Conservation (phyloP, 2,329 filamentous ascomycete genomes). For the Xylaria sp. region DNA sequence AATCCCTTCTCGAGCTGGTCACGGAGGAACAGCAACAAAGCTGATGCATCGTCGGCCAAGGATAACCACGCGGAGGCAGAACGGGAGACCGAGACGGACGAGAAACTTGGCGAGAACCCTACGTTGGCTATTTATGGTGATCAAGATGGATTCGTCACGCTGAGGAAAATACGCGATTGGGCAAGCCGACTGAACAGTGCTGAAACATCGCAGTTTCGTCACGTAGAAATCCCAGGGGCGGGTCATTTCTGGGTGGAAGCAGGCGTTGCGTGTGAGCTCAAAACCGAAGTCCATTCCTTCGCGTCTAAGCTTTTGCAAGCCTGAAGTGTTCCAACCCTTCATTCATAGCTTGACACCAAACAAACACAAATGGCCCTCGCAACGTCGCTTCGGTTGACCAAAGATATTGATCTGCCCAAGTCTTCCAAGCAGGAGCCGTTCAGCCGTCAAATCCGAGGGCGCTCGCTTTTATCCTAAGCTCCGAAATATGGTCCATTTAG, state of each 20-base stretch:
- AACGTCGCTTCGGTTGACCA: background rate
- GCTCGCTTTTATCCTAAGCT: too few species aligned
- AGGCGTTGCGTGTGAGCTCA: slow-evolving; percentile 46
- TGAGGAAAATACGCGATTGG: slow-evolving; percentile 69
- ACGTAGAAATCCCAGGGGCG: slow-evolving; percentile 53
- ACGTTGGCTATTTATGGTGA: slow-evolving; percentile 76
- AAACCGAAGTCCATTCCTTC: slow-evolving; percentile 26
- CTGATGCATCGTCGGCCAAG: slow-evolving; percentile 2
- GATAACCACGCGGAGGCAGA: slow-evolving; percentile 3
- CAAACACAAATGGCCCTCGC: too few species aligned
- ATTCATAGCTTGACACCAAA: background rate
- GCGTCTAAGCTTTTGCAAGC: slow-evolving; percentile 2
- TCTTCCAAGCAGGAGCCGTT: too few species aligned
- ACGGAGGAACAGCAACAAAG: slow-evolving; percentile 20
- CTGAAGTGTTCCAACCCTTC: background rate
- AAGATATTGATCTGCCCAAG: too few species aligned
- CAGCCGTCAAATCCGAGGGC: too few species aligned
- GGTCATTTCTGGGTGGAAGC: slow-evolving; percentile 67
- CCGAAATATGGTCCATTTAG: too few species aligned
- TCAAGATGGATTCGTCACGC: slow-evolving; percentile 72
- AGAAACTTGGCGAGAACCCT: slow-evolving; percentile 59
- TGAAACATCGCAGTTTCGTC: slow-evolving; percentile 49
- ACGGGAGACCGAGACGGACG: slow-evolving; percentile 43
- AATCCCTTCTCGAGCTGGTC: slow-evolving; percentile 33
- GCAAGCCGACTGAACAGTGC: slow-evolving; percentile 51